Evolutionary conservation across 1,284 basidiomycete genomes (phyloP).

Genomic region (Ceratobasidium sp.): DNA sequence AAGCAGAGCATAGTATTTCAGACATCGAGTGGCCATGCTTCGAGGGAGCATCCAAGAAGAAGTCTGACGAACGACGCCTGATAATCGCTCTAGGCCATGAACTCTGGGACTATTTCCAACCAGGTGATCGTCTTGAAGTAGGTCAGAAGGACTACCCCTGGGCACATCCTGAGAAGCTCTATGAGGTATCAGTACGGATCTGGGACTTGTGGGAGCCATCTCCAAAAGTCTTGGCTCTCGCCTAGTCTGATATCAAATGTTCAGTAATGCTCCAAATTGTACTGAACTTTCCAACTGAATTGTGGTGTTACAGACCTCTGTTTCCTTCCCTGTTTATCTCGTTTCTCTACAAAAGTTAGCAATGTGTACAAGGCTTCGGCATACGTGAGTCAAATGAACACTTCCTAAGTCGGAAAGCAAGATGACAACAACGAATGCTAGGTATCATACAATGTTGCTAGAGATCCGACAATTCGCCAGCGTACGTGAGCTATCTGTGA

Average conservation of each 20-base stretch:
- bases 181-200: not conserved
- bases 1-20: not conserved
- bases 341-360: no score
- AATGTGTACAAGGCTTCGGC: no score
- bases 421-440: no score
- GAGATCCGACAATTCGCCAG: no score
- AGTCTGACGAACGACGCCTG: not conserved
- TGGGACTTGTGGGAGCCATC: slow-evolving; percentile 6
- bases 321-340: no score
- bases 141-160: not conserved
- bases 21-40: not conserved
- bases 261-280: no score
- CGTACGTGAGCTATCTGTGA: no score
- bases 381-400: no score
- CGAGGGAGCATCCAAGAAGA: not conserved
- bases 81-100: slow-evolving; percentile 5
- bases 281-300: no score
- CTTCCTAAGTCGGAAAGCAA: no score
- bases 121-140: slow-evolving; percentile 27
- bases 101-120: slow-evolving; percentile 15
- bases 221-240: not conserved
- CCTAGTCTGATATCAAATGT: not conserved
- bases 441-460: no score
- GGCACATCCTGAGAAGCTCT: not conserved
- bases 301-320: no score